Evolutionary conservation across 176 grass and related monocot genomes (phyloP).

Genomic region (Ampelocalamus luodianensis): DNA sequence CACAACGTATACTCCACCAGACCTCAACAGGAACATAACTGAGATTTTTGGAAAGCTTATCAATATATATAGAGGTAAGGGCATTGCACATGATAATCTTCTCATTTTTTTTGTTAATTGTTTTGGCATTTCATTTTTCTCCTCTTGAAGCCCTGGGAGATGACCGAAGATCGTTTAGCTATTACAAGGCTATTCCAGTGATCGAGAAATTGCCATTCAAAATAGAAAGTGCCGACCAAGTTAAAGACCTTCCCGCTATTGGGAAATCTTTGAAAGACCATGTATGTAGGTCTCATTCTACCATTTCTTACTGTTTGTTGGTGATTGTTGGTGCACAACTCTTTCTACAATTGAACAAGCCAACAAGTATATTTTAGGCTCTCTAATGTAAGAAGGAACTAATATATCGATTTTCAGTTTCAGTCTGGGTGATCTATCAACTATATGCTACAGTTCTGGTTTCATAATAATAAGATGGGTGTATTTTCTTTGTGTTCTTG

Average conservation of each 20-base stretch:
- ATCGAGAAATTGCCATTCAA: constrained; percentile 93
- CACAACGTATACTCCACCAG: constrained; percentile 67
- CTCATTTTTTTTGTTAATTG: not conserved
- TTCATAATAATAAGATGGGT: not conserved
- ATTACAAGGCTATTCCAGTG: constrained; percentile 91
- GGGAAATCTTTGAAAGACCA: constrained; percentile 94
- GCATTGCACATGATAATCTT: not conserved
- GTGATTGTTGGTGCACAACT: not conserved
- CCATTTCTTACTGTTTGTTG: constrained; percentile 32
- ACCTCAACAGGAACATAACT: constrained; percentile 84
- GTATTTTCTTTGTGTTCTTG: not conserved
- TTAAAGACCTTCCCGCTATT: constrained; percentile 83
- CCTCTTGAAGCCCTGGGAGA: constrained; percentile 77
- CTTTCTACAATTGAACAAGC: constrained; percentile 15
- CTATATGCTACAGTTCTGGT: not conserved
- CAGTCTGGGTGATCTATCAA: not conserved
- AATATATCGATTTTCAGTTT: not conserved
- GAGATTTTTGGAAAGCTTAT: constrained; percentile 93
- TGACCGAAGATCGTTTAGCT: constrained; percentile 95
- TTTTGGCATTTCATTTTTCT: constrained; percentile 21
- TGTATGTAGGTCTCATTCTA: constrained; percentile 56
- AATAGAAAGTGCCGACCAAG: constrained; percentile 85
- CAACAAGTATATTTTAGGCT: not conserved
- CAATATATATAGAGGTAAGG: constrained; percentile 83
- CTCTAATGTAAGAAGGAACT: constrained; percentile 21